Evolutionary conservation across 495 filamentous ascomycete genomes (phyloP).

Genomic region (Talaromyces proteolyticus): DNA sequence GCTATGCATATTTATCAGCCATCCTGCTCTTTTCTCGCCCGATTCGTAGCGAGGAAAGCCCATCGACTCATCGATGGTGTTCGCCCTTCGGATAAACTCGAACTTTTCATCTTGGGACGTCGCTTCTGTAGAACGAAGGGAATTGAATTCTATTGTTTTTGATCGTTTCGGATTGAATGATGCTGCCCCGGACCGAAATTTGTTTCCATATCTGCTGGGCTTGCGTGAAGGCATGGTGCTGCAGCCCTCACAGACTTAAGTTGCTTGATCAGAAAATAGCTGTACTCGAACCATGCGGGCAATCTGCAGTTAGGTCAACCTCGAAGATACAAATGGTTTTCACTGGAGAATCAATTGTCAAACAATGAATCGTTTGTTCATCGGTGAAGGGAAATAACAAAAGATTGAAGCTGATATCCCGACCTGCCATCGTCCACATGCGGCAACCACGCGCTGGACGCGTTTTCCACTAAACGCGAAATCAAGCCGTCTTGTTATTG

Average conservation of each 20-base stretch:
- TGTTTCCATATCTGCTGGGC: conserved; percentile 47
- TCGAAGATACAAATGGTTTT: too few species aligned
- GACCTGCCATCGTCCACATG: too few species aligned
- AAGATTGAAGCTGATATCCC: too few species aligned
- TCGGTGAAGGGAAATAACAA: too few species aligned
- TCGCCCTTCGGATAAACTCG: conserved; percentile 75
- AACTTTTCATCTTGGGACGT: conserved; percentile 82
- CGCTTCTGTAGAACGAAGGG: conserved; percentile 69
- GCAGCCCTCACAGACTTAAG: not conserved
- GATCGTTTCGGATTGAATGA: conserved; percentile 50
- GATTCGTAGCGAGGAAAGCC: conserved; percentile 91
- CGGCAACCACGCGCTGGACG: too few species aligned
- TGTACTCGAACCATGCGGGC: not conserved
- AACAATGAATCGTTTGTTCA: too few species aligned
- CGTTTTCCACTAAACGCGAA: not conserved
- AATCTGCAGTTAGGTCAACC: too few species aligned
- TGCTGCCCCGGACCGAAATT: conserved; percentile 42
- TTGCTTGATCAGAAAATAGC: not conserved
- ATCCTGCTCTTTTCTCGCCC: conserved; percentile 79
- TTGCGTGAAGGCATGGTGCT: conserved; percentile 52
- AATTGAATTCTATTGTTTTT: conserved; percentile 72
- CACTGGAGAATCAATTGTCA: too few species aligned
- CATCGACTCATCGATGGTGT: conserved; percentile 89
- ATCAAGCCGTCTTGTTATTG: too few species aligned
- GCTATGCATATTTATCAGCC: conserved; percentile 92